A percentile compares a stretch with the other conserved stretches of the same genome.
phyloP scores from a whole-genome alignment of 768 basidiomycete genomes.

The Coprinopsis strossmayeri region DNA sequence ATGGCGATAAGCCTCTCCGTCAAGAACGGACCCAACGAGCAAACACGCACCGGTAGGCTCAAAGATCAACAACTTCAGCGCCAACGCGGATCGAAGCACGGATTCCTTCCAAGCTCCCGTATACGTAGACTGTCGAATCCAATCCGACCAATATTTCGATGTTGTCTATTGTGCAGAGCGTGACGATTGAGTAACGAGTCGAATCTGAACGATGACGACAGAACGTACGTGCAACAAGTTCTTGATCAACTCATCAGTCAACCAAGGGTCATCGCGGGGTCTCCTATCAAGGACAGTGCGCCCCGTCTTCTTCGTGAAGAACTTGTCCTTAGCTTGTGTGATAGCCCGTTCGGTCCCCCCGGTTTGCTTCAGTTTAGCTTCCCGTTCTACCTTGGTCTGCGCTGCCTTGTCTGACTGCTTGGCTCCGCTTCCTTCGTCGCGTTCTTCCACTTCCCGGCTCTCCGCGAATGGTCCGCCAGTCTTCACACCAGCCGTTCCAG shows the following conservation, averaged over 20 bases:
- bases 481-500: not conserved
- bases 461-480: not conserved
- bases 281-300: constrained; percentile 4
- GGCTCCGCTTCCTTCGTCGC: not conserved
- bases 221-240: constrained; percentile 47
- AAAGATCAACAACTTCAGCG: constrained; percentile 86
- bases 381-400: not conserved
- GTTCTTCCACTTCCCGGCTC: not conserved
- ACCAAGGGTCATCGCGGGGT: constrained; percentile 49
- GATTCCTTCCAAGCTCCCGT: constrained; percentile 93
- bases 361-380: not conserved
- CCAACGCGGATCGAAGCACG: constrained; percentile 88
- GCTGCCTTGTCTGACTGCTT: not conserved
- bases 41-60: constrained; percentile 68
- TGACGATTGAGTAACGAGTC: not conserved
- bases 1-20: constrained; percentile 1
- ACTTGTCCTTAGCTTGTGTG: not conserved
- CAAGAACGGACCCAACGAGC: not conserved
- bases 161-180: constrained; percentile 46
- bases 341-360: not conserved
- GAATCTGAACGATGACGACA: not conserved
- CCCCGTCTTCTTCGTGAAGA: not conserved
- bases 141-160: constrained; percentile 77
- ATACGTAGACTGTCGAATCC: constrained; percentile 89
- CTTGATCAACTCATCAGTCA: constrained; percentile 61